These are phyloP conservation scores for Pulicaria dysenterica DNA, from an alignment of 129 eudicot genomes.

Conservation along the genomic window DNA sequence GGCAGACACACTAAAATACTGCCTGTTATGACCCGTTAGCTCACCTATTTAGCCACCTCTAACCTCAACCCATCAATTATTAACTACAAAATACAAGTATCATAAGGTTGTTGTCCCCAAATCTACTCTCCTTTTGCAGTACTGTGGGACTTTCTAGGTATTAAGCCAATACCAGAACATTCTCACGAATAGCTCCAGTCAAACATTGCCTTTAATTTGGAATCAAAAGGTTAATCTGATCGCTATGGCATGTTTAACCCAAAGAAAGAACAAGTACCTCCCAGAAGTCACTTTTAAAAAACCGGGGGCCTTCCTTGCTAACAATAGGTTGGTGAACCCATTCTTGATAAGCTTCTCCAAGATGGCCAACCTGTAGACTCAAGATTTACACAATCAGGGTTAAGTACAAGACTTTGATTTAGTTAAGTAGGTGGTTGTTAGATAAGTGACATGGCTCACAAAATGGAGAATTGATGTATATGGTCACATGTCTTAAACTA, in stretches of 20 bases:
- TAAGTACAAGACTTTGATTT: background rate
- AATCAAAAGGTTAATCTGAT: background rate
- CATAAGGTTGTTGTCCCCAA: background rate
- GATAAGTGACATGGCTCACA: background rate
- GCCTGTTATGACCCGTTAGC: background rate
- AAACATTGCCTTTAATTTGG: background rate
- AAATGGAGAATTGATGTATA: conserved; percentile 13
- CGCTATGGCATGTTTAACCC: background rate
- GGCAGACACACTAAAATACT: background rate
- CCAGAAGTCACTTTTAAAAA: conserved; percentile 84
- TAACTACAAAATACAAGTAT: background rate
- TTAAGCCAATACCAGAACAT: background rate
- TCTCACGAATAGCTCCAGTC: background rate
- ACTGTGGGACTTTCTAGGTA: background rate
- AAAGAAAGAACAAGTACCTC: conserved; percentile 57
- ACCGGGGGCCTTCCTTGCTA: conserved; percentile 94
- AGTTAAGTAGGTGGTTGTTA: background rate
- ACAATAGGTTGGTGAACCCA: conserved; percentile 99
- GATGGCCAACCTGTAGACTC: conserved; percentile 86
- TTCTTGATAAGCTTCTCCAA: conserved; percentile 93
- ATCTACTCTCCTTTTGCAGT: background rate
- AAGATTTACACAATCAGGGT: background rate
- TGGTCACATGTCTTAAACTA: conserved; percentile 7
- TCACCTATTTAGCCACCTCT: background rate
- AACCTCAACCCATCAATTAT: background rate